Percentiles rank a stretch among this genome's conserved stretches.
phyloP scores from a whole-genome alignment of 495 filamentous ascomycete genomes.

The Aspergillus funiculosus region DNA sequence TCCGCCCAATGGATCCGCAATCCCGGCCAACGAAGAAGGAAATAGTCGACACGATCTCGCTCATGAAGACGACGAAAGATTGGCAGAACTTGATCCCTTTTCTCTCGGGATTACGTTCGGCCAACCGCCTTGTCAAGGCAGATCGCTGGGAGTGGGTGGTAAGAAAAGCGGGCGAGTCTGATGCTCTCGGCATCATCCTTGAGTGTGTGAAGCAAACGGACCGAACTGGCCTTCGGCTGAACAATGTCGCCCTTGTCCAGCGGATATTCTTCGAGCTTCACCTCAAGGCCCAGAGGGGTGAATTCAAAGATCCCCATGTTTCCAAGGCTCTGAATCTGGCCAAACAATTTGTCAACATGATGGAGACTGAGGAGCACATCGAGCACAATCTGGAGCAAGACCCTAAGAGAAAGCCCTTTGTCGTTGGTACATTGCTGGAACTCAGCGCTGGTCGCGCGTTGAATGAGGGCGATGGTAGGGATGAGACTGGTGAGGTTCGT shows the following conservation, averaged over 20 bases:
- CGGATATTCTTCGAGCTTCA: constrained; percentile 50
- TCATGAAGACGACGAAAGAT: constrained; percentile 54
- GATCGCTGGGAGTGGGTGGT: constrained; percentile 36
- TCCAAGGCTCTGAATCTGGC: constrained; percentile 38
- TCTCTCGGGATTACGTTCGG: constrained; percentile 49
- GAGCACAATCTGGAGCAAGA: constrained; percentile 17
- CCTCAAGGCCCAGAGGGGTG: constrained; percentile 35
- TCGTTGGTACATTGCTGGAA: constrained; percentile 42
- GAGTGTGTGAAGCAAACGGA: constrained; percentile 44
- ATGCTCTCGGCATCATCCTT: constrained; percentile 44
- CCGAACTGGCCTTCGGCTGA: constrained; percentile 48
- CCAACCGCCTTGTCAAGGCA: constrained; percentile 29
- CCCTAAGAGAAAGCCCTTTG: constrained; percentile 33
- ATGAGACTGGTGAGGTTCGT: constrained; percentile 30
- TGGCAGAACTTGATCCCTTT: constrained; percentile 55
- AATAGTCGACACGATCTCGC: constrained; percentile 23
- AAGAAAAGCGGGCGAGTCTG: constrained; percentile 32
- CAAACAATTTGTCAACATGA: constrained; percentile 44
- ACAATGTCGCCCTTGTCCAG: constrained; percentile 32
- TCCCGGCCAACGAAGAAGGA: constrained; percentile 34
- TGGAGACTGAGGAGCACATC: constrained; percentile 46
- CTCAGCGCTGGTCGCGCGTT: constrained; percentile 38
- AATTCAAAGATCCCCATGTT: constrained; percentile 35
- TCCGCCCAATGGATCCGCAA: constrained; percentile 44
- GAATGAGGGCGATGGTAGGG: constrained; percentile 24